These are phyloP conservation scores for Coniferiporia weirii DNA, from an alignment of 1,284 basidiomycete genomes.

Conservation along the genomic window DNA sequence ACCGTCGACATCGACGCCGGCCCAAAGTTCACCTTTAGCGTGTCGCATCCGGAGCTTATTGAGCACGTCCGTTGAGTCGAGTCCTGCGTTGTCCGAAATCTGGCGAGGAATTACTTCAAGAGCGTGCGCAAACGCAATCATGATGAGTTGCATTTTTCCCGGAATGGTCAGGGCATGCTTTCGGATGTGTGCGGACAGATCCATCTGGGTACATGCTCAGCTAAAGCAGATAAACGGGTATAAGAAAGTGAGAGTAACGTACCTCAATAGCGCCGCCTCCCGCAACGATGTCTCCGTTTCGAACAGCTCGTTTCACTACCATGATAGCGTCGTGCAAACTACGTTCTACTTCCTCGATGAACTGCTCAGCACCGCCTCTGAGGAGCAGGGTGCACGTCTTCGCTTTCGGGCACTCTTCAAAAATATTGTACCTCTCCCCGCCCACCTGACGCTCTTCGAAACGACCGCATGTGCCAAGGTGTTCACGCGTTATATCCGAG, in stretches of 20 bases:
- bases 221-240: background rate
- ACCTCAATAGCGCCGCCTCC: conserved; percentile 98
- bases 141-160: conserved; percentile 93
- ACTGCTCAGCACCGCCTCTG: conserved; percentile 96
- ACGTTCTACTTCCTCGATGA: conserved; percentile 97
- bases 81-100: conserved; percentile 97
- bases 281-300: conserved; percentile 93
- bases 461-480: conserved; percentile 86
- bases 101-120: conserved; percentile 97
- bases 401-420: conserved; percentile 91
- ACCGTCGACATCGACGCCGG: conserved; percentile 93
- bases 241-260: conserved; percentile 22
- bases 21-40: conserved; percentile 84
- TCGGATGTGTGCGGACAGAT: conserved; percentile 89
- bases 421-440: conserved; percentile 95
- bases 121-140: conserved; percentile 94
- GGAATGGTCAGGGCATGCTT: conserved; percentile 90
- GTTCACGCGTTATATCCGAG: conserved; percentile 85
- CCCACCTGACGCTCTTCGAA: conserved; percentile 98
- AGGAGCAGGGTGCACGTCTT: conserved; percentile 97
- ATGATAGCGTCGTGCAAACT: conserved; percentile 99
- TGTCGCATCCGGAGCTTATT: conserved; percentile 98
- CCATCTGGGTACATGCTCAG: conserved; percentile 64
- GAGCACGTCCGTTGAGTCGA: conserved; percentile 96
- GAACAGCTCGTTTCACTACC: conserved; percentile 97